phyloP scores from a whole-genome alignment of 1,284 basidiomycete genomes.

The Heterobasidion irregulare region DNA sequence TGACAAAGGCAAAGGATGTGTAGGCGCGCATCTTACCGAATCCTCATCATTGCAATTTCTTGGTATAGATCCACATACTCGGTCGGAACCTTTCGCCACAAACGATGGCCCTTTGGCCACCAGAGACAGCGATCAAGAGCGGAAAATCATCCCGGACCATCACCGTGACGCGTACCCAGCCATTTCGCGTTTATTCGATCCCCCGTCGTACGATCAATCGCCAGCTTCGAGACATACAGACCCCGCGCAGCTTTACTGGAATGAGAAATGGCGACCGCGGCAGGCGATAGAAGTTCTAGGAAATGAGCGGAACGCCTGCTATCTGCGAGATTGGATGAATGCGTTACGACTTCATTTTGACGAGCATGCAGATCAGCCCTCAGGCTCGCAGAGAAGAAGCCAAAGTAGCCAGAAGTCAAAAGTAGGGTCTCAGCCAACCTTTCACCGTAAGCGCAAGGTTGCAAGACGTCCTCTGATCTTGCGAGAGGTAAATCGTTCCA shows the following conservation, averaged over 20 bases:
- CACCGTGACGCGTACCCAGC: slow-evolving; percentile 35
- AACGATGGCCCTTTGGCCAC: background rate
- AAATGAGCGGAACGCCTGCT: slow-evolving; percentile 67
- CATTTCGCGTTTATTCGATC: slow-evolving; percentile 36
- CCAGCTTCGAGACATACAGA: background rate
- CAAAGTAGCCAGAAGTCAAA: slow-evolving; percentile 6
- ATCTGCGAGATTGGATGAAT: slow-evolving; percentile 78
- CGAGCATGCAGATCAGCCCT: slow-evolving; percentile 2
- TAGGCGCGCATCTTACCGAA: background rate
- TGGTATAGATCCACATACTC: background rate
- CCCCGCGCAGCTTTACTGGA: slow-evolving; percentile 50
- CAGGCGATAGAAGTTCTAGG: slow-evolving; percentile 77
- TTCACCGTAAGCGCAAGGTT: slow-evolving; percentile 8
- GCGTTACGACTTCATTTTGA: slow-evolving; percentile 58
- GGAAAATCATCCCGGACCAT: slow-evolving; percentile 8
- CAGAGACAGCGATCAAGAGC: background rate
- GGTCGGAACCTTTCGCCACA: background rate
- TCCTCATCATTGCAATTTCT: background rate
- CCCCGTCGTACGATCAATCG: slow-evolving; percentile 3
- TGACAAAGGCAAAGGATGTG: background rate
- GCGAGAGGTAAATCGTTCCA: slow-evolving; percentile 11
- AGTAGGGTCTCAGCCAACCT: slow-evolving; percentile 1
- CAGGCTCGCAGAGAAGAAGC: slow-evolving; percentile 3
- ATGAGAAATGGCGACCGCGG: slow-evolving; percentile 71
- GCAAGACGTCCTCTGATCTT: slow-evolving; percentile 16